Evolutionary conservation across 345 rosid species (phyloP), one percentile per base, ranked within the genome.

Genomic region (Mangifera indica): DNA sequence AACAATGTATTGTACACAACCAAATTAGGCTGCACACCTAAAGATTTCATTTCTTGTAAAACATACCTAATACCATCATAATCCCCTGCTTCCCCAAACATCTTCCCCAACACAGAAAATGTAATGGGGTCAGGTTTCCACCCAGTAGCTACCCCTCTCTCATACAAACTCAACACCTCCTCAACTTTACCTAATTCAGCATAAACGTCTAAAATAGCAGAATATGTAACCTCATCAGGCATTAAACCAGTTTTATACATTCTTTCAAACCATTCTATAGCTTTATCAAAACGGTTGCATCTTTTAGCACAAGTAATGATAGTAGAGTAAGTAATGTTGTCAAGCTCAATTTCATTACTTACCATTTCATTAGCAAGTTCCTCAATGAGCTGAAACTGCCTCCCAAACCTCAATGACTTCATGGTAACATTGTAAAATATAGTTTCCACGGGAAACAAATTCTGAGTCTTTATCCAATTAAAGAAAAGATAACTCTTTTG

Each of bases 211-310:
- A 90, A 78, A 82, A 87, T 77, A 13, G 92, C 91, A 1, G 97
- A 94, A 72, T 90, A 94, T 58, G 98, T 94, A 49, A 94, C 93
- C 74, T 89, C 97, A 85, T 92, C 98, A 68, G 97, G 98, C 98
- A 90, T 94, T 72, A 94, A 72, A 60, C 98, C 97, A 3, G 98
- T 90, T 78, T 76, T 90, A 64, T 92, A 92, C 97, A 92, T 90
- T 65, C 90, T 83, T 85, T 90, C 97, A 78, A 92, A 92, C 98
- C 98, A 92, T 53, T 92, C 91, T 59, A 95, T 84, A 24, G 98
- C 98, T 76, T 92, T 88, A 65, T 92, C 80, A 74, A 87, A 92
- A 56, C 70, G 82, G 55, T 77, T 81, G 67, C 97, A 89, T 74
- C 89, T 87, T 63, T 88, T 94, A 7, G 98, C 98, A 76, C 97